These are phyloP conservation scores for Potentilla sterilis DNA, from an alignment of 306 rosid genomes.

Conservation along the genomic window DNA sequence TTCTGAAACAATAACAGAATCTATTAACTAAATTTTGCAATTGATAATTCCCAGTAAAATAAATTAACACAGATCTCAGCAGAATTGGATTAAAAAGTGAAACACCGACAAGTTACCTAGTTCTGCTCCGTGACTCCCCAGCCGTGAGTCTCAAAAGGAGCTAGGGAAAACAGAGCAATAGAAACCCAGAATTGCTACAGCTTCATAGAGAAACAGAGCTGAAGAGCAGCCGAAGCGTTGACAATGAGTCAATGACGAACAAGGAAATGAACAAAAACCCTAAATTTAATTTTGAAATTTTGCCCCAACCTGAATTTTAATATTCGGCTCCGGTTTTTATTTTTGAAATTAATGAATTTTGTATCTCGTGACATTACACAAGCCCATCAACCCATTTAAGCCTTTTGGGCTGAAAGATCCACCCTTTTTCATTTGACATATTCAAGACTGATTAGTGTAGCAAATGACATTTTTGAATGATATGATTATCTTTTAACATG, in stretches of 20 bases:
- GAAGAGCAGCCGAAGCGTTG: constrained; percentile 8
- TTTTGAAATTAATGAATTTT: no score
- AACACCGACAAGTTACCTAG: background rate
- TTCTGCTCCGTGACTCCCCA: constrained; percentile 7
- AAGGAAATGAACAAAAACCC: background rate
- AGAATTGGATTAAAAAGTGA: background rate
- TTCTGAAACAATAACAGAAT: background rate
- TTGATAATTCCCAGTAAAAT: no score
- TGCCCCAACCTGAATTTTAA: background rate
- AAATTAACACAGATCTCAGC: constrained; percentile 9
- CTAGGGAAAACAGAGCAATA: constrained; percentile 7
- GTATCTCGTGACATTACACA: background rate
- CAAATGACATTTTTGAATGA: background rate
- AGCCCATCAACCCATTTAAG: background rate
- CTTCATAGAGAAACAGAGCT: background rate
- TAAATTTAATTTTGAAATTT: background rate
- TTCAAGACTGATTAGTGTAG: background rate
- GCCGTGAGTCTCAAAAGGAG: background rate
- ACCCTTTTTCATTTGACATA: background rate
- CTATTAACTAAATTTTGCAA: background rate
- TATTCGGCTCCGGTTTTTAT: background rate
- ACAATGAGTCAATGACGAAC: background rate
- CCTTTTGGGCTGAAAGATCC: background rate
- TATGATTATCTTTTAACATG: background rate
- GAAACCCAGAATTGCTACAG: background rate